Evolutionary conservation across 495 filamentous ascomycete species (phyloP).

Genomic region (Mycothermus thermophilus): DNA sequence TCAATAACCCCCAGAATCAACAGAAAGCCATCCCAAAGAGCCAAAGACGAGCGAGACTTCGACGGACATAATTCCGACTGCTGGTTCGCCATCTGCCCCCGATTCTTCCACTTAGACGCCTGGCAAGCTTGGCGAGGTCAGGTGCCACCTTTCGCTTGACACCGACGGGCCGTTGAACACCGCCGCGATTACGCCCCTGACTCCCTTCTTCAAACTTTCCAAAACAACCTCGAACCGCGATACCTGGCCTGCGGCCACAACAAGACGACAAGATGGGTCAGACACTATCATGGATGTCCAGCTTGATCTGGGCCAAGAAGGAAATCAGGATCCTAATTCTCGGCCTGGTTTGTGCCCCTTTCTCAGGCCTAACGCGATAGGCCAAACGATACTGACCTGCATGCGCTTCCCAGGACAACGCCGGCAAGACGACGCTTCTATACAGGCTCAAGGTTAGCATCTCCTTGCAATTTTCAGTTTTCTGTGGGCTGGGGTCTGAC

Average conservation of each 20-base stretch:
- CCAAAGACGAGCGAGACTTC: no score
- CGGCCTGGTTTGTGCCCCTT: conserved; percentile 55
- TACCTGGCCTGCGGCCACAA: no score
- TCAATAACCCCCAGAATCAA: no score
- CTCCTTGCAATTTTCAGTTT: not conserved
- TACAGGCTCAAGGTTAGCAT: conserved; percentile 79
- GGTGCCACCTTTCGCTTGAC: no score
- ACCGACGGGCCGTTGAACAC: no score
- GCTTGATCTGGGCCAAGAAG: conserved; percentile 78
- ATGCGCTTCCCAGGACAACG: conserved; percentile 64
- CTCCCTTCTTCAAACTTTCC: no score
- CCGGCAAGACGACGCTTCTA: conserved; percentile 91
- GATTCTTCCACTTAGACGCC: no score
- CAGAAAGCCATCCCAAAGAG: not conserved
- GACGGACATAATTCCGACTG: no score
- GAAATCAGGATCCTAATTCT: conserved; percentile 94
- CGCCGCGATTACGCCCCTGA: no score
- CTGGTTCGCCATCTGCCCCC: no score
- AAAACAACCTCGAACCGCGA: no score
- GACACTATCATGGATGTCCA: conserved; percentile 61
- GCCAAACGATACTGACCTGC: conserved; percentile 10
- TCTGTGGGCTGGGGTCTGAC: conserved; percentile 1
- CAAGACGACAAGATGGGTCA: conserved; percentile 62
- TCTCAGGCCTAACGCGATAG: not conserved
- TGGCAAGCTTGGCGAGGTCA: no score